These are phyloP conservation scores for Cryomyces minteri DNA, from an alignment of 495 filamentous ascomycete species.

Conservation along the genomic window DNA sequence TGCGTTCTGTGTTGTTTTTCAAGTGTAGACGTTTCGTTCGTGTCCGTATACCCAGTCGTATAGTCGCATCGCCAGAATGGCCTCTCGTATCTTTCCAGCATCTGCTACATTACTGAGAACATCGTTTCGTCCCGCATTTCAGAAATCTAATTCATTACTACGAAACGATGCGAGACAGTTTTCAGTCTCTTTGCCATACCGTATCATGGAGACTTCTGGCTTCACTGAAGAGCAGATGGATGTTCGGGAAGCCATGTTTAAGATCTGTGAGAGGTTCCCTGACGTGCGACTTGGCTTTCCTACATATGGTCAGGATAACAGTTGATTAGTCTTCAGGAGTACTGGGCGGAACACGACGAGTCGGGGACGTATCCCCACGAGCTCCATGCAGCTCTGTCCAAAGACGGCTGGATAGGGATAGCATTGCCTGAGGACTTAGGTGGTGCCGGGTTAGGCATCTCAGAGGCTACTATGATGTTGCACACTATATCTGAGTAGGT, in stretches of 20 bases:
- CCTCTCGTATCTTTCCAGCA: no score
- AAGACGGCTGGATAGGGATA: constrained; percentile 70
- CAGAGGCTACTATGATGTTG: constrained; percentile 73
- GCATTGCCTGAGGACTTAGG: constrained; percentile 54
- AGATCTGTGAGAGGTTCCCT: constrained; percentile 40
- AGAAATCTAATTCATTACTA: no score
- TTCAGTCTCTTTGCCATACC: constrained; percentile 16
- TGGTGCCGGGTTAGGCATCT: constrained; percentile 57
- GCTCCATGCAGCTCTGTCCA: constrained; percentile 56
- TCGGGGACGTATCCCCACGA: constrained; percentile 49
- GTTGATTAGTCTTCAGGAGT: constrained; percentile 22
- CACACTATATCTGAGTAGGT: constrained; percentile 53
- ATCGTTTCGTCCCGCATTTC: no score
- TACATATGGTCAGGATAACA: constrained; percentile 18
- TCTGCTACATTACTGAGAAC: no score
- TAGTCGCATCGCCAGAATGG: no score
- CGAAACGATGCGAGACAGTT: constrained; percentile 1
- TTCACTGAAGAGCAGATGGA: constrained; percentile 55
- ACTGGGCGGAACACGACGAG: constrained; percentile 56
- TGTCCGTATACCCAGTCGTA: no score
- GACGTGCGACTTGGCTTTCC: constrained; percentile 24
- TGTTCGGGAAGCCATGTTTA: constrained; percentile 48
- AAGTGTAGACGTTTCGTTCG: no score
- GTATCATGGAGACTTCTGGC: constrained; percentile 50
- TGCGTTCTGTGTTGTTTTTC: no score